These are phyloP conservation scores for Boletus coccyginus DNA, from an alignment of 768 basidiomycete species.

Conservation along the genomic window DNA sequence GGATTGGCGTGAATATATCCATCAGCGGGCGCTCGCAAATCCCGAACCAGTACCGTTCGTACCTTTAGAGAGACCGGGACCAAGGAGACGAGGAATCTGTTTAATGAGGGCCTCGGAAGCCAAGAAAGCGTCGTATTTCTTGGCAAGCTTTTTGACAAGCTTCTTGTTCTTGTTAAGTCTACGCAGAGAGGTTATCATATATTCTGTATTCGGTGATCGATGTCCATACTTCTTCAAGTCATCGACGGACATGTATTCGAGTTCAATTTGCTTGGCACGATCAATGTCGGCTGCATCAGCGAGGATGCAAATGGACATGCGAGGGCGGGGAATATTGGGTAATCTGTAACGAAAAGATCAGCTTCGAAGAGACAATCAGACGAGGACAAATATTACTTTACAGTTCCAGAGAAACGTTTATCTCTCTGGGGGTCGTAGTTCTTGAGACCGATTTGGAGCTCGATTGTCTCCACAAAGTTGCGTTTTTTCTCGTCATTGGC, in stretches of 20 bases:
- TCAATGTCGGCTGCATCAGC: constrained; percentile 99
- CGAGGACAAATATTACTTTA: constrained; percentile 60
- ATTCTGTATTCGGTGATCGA: not conserved
- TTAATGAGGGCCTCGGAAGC: constrained; percentile 97
- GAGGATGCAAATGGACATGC: constrained; percentile 99
- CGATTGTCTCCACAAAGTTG: constrained; percentile 95
- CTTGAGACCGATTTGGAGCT: constrained; percentile 95
- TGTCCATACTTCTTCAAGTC: constrained; percentile 91
- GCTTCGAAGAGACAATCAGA: not conserved
- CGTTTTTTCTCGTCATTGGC: constrained; percentile 87
- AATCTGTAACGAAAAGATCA: constrained; percentile 50
- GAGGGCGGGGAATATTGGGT: constrained; percentile 94
- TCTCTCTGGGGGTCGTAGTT: constrained; percentile 99
- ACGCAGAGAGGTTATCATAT: not conserved
- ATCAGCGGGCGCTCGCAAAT: not conserved
- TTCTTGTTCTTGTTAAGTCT: constrained; percentile 99
- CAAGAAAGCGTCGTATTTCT: constrained; percentile 99
- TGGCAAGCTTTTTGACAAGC: constrained; percentile 99
- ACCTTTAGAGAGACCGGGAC: constrained; percentile 99
- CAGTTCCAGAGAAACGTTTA: constrained; percentile 99
- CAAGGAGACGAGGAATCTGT: constrained; percentile 99
- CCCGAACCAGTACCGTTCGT: not conserved
- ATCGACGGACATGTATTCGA: constrained; percentile 99
- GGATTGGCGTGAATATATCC: not conserved
- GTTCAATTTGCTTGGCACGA: constrained; percentile 94